A percentile compares a stretch with the other conserved stretches of the same genome.
Conservation (phyloP, 2,329 filamentous ascomycete species). For the Epichloe scottii region DNA sequence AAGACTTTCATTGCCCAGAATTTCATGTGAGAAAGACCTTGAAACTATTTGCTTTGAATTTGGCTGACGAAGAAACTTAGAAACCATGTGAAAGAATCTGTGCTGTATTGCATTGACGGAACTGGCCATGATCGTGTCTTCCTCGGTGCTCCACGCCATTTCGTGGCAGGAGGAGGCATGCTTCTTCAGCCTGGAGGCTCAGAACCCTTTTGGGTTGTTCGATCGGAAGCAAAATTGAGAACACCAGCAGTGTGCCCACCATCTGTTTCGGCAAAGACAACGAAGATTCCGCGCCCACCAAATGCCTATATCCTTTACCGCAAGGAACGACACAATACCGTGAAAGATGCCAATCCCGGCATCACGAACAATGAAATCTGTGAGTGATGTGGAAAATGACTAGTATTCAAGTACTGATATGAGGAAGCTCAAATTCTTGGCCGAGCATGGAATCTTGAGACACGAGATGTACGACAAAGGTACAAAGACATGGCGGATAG, state of each 20-base stretch:
- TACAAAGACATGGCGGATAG: slow-evolving; percentile 20
- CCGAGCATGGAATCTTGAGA: slow-evolving; percentile 23
- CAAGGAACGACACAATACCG: slow-evolving; percentile 22
- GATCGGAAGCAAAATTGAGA: slow-evolving; percentile 4
- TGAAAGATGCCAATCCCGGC: slow-evolving; percentile 21
- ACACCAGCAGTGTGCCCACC: slow-evolving; percentile 6
- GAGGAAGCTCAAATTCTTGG: slow-evolving; percentile 24
- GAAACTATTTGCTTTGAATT: neutral
- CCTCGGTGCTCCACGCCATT: slow-evolving; percentile 15
- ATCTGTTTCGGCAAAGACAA: slow-evolving; percentile 4
- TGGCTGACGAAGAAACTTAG: neutral
- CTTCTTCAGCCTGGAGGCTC: slow-evolving; percentile 8
- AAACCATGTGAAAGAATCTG: slow-evolving; percentile 10
- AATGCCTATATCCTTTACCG: slow-evolving; percentile 32
- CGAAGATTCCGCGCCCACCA: slow-evolving; percentile 24
- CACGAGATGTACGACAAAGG: slow-evolving; percentile 15
- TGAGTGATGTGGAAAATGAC: slow-evolving; percentile 14
- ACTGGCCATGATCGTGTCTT: slow-evolving; percentile 14
- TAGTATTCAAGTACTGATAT: slow-evolving; percentile 9
- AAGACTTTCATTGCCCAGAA: slow-evolving; percentile 12
- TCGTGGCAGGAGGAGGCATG: slow-evolving; percentile 11
- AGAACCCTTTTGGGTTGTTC: slow-evolving; percentile 14
- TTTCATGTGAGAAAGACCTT: slow-evolving; percentile 12
- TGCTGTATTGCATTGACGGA: slow-evolving; percentile 17
- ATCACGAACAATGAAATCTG: slow-evolving; percentile 31